These are phyloP conservation scores for Fusarium pininemorale DNA, from an alignment of 2,329 filamentous ascomycete genomes.

Conservation along the genomic window DNA sequence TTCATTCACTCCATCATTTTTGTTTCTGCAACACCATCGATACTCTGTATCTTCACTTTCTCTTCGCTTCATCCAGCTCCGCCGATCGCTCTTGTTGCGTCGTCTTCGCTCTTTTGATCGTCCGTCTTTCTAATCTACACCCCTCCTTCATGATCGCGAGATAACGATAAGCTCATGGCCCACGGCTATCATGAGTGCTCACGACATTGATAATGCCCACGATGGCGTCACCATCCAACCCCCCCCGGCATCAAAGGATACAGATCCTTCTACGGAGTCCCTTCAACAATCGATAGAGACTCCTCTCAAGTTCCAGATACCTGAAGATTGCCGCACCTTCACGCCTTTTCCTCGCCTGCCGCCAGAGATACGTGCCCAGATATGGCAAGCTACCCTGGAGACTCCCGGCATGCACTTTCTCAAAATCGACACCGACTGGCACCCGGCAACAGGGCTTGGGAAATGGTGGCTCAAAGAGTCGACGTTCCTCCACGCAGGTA, in stretches of 20 bases:
- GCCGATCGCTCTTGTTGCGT: background rate
- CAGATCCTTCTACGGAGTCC: background rate
- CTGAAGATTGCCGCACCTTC: constrained; percentile 45
- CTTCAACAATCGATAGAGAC: background rate
- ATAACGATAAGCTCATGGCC: constrained; percentile 35
- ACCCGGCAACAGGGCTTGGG: constrained; percentile 14
- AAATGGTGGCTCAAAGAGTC: constrained; percentile 37
- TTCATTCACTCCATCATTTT: constrained; percentile 13
- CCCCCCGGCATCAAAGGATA: background rate
- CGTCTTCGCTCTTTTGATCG: background rate
- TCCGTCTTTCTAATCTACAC: background rate
- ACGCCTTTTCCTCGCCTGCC: constrained; percentile 46
- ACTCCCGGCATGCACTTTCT: constrained; percentile 50
- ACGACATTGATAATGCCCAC: constrained; percentile 8
- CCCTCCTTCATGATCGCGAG: constrained; percentile 31
- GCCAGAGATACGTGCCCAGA: constrained; percentile 47
- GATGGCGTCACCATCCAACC: background rate
- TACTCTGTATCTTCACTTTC: constrained; percentile 29
- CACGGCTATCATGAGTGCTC: constrained; percentile 31
- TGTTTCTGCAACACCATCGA: constrained; percentile 24
- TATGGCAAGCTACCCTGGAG: constrained; percentile 46
- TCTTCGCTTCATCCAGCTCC: background rate
- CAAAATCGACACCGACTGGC: constrained; percentile 38
- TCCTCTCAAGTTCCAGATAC: constrained; percentile 46
- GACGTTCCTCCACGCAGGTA: background rate